Conservation (phyloP, 148 eudicot species). For the Euryodendron excelsum region DNA sequence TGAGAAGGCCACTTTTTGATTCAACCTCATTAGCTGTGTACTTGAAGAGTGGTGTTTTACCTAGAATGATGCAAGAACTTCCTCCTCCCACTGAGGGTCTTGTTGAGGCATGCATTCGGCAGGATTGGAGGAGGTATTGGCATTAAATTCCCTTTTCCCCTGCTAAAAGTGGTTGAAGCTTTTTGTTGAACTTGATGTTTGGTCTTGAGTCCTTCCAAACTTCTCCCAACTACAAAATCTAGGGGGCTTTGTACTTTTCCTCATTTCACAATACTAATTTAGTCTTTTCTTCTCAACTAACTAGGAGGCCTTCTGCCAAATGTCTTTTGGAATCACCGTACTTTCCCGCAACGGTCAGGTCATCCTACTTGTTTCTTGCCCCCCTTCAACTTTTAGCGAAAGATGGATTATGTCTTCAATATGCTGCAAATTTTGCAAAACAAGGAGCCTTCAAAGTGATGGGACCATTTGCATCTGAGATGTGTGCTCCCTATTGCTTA, state of each 20-base stretch:
- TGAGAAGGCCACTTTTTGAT: slow-evolving; percentile 83
- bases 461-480: slow-evolving; percentile 88
- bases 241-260: not conserved
- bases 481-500: slow-evolving; percentile 86
- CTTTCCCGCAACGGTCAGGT: slow-evolving; percentile 67
- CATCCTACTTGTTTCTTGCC: slow-evolving; percentile 76
- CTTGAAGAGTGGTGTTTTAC: slow-evolving; percentile 52
- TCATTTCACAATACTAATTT: slow-evolving; percentile 1
- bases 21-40: slow-evolving; percentile 52
- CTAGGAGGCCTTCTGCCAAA: slow-evolving; percentile 92
- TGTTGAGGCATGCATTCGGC: slow-evolving; percentile 82
- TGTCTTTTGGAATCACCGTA: slow-evolving; percentile 86
- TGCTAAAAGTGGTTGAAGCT: not conserved
- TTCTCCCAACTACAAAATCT: slow-evolving; percentile 3
- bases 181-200: not conserved
- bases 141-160: slow-evolving; percentile 1
- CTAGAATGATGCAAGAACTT: slow-evolving; percentile 55
- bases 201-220: not conserved
- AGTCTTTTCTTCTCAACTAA: slow-evolving; percentile 9
- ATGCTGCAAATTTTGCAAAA: slow-evolving; percentile 80
- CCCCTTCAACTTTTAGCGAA: slow-evolving; percentile 80
- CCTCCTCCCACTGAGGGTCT: slow-evolving; percentile 60
- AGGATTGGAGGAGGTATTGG: slow-evolving; percentile 71
- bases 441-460: slow-evolving; percentile 81
- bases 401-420: slow-evolving; percentile 58